A percentile compares a stretch with the other conserved stretches of the same genome.
Conservation (phyloP, 345 rosid species). For the Garcia nutans region DNA sequence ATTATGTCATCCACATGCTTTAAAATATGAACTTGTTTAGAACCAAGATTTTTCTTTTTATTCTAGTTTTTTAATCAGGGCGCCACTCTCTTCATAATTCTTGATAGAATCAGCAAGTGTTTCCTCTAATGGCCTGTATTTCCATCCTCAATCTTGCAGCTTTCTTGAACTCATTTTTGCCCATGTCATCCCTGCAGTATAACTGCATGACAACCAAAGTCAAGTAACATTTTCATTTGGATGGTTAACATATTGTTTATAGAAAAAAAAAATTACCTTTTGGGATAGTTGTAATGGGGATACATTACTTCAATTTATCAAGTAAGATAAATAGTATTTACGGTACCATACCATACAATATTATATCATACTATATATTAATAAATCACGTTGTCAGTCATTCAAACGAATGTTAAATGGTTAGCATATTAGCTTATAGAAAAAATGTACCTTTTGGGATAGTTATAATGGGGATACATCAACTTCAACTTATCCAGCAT, state of each 20-base stretch:
- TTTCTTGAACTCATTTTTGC: slow-evolving; percentile 36
- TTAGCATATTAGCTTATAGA: neutral
- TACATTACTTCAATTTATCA: slow-evolving; percentile 36
- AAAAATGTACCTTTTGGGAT: slow-evolving; percentile 37
- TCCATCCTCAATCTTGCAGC: slow-evolving; percentile 50
- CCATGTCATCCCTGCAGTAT: slow-evolving; percentile 10
- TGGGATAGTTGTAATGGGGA: slow-evolving; percentile 41
- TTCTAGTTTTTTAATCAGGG: slow-evolving; percentile 10
- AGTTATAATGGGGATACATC: slow-evolving; percentile 42
- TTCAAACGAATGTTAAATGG: neutral
- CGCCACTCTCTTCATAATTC: slow-evolving; percentile 35
- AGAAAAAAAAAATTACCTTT: slow-evolving; percentile 26
- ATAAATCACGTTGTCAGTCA: too few relatives aligned
- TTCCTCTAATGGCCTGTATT: slow-evolving; percentile 42
- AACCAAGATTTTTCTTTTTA: too few relatives aligned
- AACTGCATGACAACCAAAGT: slow-evolving; percentile 16
- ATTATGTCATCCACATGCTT: too few relatives aligned
- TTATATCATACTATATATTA: too few relatives aligned
- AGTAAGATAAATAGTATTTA: too few relatives aligned
- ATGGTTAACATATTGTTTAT: neutral
- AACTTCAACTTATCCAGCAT: slow-evolving; percentile 34
- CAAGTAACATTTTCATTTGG: too few relatives aligned
- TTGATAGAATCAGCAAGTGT: slow-evolving; percentile 42
- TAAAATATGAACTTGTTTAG: too few relatives aligned
- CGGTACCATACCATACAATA: too few relatives aligned